Percentiles rank a stretch among this genome's conserved stretches.
Evolutionary conservation across 2,329 filamentous ascomycete genomes (phyloP).

Genomic region (Diaporthe destruens): DNA sequence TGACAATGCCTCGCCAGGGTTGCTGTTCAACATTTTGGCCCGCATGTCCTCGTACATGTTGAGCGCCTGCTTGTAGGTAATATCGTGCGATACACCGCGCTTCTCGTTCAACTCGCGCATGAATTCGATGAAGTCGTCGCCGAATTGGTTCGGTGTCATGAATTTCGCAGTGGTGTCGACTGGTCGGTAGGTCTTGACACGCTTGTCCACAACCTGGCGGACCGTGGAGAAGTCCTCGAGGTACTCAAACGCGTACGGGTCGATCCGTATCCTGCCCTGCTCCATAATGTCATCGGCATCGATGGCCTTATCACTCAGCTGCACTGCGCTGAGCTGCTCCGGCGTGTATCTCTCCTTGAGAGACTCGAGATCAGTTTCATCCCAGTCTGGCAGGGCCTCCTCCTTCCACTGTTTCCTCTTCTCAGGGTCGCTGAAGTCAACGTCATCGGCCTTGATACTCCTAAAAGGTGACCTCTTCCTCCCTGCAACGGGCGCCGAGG

Average conservation of each 20-base stretch:
- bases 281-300: slow-evolving; percentile 78
- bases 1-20: slow-evolving; percentile 51
- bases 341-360: slow-evolving; percentile 80
- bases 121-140: slow-evolving; percentile 67
- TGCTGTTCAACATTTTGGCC: slow-evolving; percentile 52
- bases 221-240: slow-evolving; percentile 85
- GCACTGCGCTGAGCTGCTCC: slow-evolving; percentile 84
- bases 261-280: slow-evolving; percentile 78
- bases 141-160: slow-evolving; percentile 72
- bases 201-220: slow-evolving; percentile 82
- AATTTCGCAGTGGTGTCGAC: slow-evolving; percentile 70
- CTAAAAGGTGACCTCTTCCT: slow-evolving; percentile 62
- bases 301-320: slow-evolving; percentile 83
- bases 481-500: slow-evolving; percentile 60
- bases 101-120: slow-evolving; percentile 57
- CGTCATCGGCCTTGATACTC: slow-evolving; percentile 64
- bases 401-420: slow-evolving; percentile 59
- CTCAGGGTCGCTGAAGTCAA: slow-evolving; percentile 61
- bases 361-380: slow-evolving; percentile 71
- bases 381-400: slow-evolving; percentile 73
- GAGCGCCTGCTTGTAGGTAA: slow-evolving; percentile 57
- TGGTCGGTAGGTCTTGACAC: slow-evolving; percentile 62
- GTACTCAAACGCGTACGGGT: slow-evolving; percentile 80
- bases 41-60: slow-evolving; percentile 61
- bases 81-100: slow-evolving; percentile 34